Conservation (phyloP, 257 asterid species). For the Asclepias syriaca region DNA sequence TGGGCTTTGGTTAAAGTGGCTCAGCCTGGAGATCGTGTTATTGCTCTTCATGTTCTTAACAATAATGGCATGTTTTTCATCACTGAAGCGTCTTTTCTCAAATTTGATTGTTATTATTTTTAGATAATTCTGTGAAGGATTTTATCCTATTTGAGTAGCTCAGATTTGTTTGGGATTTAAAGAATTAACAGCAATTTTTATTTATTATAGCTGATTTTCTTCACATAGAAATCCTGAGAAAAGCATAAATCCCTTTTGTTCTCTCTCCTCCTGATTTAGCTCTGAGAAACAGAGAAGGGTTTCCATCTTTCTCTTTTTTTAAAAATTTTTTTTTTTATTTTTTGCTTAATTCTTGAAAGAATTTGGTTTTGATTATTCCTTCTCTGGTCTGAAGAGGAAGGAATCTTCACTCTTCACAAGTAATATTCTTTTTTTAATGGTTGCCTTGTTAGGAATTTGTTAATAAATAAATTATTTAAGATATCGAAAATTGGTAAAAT, state of each 20-base stretch:
- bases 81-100: neutral
- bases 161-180: neutral
- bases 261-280: too few species aligned
- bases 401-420: neutral
- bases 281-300: too few species aligned
- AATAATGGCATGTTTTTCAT: conserved; percentile 40
- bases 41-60: conserved; percentile 85
- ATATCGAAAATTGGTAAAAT: too few species aligned
- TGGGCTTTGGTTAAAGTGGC: conserved; percentile 97
- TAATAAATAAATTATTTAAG: too few species aligned
- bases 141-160: neutral
- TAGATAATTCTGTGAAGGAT: neutral
- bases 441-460: neutral
- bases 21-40: conserved; percentile 80
- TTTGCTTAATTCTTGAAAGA: neutral
- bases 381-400: neutral
- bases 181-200: neutral
- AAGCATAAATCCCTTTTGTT: neutral
- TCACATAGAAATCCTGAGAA: neutral
- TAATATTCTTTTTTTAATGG: neutral
- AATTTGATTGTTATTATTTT: neutral
- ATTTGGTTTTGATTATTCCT: neutral
- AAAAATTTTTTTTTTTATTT: neutral
- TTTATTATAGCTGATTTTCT: neutral
- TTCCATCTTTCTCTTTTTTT: neutral